Conservation (phyloP, 1,139 yeast species). For the Kodamaea plutei region DNA sequence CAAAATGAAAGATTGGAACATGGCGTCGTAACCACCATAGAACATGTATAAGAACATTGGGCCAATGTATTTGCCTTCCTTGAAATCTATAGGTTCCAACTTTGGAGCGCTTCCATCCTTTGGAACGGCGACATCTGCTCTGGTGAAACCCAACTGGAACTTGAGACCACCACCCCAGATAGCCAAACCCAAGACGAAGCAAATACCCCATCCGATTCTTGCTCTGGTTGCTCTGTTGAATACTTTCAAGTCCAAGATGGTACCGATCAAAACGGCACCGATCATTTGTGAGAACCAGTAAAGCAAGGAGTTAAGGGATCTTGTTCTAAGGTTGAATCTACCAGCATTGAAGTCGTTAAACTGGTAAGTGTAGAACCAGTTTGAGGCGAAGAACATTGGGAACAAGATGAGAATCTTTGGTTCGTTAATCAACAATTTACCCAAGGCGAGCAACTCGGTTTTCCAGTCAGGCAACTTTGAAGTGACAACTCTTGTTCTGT, state of each 20-base stretch:
- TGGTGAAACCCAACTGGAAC: slow-evolving; percentile 44
- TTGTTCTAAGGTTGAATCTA: slow-evolving; percentile 53
- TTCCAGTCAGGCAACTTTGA: slow-evolving; percentile 46
- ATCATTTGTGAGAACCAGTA: slow-evolving; percentile 61
- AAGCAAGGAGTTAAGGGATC: slow-evolving; percentile 56
- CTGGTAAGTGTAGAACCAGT: slow-evolving; percentile 66
- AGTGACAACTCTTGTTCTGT: slow-evolving; percentile 48
- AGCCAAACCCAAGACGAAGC: slow-evolving; percentile 41
- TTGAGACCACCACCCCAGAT: slow-evolving; percentile 64
- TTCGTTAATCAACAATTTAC: slow-evolving; percentile 38
- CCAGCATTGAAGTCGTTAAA: slow-evolving; percentile 56
- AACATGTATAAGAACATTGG: slow-evolving; percentile 60
- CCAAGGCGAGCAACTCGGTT: slow-evolving; percentile 42
- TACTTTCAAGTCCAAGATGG: slow-evolving; percentile 40
- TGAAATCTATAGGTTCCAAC: slow-evolving; percentile 40
- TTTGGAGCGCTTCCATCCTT: slow-evolving; percentile 10
- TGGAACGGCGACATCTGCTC: slow-evolving; percentile 28
- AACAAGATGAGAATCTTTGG: slow-evolving; percentile 47
- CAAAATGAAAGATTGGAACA: slow-evolving; percentile 53
- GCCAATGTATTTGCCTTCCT: slow-evolving; percentile 45
- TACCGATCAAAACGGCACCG: slow-evolving; percentile 51
- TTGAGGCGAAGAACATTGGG: slow-evolving; percentile 61
- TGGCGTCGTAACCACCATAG: slow-evolving; percentile 56
- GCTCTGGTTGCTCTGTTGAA: slow-evolving; percentile 46
- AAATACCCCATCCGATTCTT: slow-evolving; percentile 39